These are phyloP conservation scores for Dendrobium nobile DNA, from an alignment of 106 monocot species.

Conservation along the genomic window DNA sequence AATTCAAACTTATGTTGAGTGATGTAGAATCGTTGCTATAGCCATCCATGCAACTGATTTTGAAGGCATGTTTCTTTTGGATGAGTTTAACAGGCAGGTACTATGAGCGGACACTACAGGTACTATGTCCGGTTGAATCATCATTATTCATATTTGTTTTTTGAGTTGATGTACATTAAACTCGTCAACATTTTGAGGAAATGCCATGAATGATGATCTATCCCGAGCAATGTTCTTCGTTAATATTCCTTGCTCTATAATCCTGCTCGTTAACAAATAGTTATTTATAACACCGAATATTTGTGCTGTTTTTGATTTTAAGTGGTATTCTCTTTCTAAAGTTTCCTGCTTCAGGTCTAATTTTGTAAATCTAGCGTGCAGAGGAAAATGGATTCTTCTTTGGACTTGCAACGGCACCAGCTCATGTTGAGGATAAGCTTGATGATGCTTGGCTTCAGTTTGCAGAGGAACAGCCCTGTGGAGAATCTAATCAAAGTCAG, in stretches of 20 bases:
- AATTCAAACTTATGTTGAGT: no score
- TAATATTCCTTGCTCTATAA: background rate
- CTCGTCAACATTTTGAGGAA: background rate
- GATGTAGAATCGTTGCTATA: no score
- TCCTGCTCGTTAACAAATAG: background rate
- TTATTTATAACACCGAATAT: background rate
- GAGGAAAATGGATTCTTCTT: conserved; percentile 73
- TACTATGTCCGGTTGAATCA: no score
- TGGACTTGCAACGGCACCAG: conserved; percentile 90
- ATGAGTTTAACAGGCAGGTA: no score
- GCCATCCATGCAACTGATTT: no score
- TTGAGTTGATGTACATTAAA: background rate
- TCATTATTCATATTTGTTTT: no score
- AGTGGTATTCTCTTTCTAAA: background rate
- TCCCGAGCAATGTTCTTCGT: background rate
- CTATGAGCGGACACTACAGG: no score
- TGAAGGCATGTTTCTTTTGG: no score
- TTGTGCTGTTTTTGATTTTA: background rate
- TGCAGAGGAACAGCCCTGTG: conserved; percentile 54
- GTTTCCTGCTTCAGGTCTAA: background rate
- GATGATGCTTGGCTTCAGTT: conserved; percentile 93
- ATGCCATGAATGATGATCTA: background rate
- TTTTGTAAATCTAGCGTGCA: conserved; percentile 4
- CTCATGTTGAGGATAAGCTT: conserved; percentile 88
- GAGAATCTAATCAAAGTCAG: conserved; percentile 11